Conservation (phyloP, 2,329 filamentous ascomycete species). For the Apiospora sp. region DNA sequence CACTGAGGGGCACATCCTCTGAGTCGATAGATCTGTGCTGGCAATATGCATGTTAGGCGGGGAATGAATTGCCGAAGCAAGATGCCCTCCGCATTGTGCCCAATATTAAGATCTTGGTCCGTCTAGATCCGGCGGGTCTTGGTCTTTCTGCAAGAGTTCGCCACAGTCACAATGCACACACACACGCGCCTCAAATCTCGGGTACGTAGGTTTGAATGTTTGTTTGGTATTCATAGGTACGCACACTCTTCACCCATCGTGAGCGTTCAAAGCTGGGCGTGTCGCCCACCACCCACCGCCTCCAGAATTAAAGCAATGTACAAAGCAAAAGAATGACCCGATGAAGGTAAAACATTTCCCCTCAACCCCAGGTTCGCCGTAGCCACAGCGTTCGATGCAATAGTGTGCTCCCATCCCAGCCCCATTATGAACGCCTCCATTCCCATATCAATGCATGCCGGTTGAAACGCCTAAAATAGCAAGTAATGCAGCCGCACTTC, state of each 20-base stretch:
- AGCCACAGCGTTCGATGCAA: slow-evolving; percentile 12
- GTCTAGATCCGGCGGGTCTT: slow-evolving; percentile 9
- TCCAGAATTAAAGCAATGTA: neutral
- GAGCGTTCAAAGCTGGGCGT: neutral
- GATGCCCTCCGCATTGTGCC: neutral
- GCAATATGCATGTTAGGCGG: neutral
- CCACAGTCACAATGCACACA: neutral
- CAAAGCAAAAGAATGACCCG: neutral
- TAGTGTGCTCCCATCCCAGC: neutral
- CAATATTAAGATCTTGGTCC: neutral
- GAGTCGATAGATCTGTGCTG: neutral
- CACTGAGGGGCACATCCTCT: neutral
- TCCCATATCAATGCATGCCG: slow-evolving; percentile 3
- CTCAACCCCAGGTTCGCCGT: neutral
- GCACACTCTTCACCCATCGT: neutral
- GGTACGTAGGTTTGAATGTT: neutral
- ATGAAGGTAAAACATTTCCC: neutral
- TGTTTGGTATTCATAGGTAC: slow-evolving; percentile 17
- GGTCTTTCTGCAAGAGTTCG: neutral
- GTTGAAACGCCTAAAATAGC: neutral
- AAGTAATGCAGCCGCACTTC: neutral
- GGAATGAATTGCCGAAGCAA: neutral
- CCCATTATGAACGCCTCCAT: neutral
- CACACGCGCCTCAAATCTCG: neutral
- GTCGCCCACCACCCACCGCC: neutral